These are phyloP conservation scores for Tulasnella calospora DNA, from an alignment of 768 basidiomycete genomes.

Conservation along the genomic window DNA sequence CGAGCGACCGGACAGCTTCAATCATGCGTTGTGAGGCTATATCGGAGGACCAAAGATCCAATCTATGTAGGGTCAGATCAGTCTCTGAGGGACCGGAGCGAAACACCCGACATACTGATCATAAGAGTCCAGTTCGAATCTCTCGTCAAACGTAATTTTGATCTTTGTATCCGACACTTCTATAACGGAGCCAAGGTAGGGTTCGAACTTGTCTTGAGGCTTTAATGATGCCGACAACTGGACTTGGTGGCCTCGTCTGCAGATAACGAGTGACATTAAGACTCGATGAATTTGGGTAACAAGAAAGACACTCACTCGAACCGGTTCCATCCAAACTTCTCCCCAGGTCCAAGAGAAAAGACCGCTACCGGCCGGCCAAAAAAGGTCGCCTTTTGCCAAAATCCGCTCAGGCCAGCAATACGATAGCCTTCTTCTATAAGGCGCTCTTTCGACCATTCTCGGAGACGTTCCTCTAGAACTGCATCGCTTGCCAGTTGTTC, in stretches of 20 bases:
- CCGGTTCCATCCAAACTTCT: slow-evolving; percentile 57
- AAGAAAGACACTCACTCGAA: slow-evolving; percentile 54
- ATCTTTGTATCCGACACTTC: slow-evolving; percentile 49
- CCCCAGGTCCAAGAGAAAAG: slow-evolving; percentile 60
- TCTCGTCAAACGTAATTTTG: slow-evolving; percentile 53
- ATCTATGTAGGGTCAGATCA: slow-evolving; percentile 34
- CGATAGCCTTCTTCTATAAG: slow-evolving; percentile 69
- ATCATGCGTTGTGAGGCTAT: slow-evolving; percentile 66
- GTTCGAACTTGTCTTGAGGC: slow-evolving; percentile 55
- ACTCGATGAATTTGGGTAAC: neutral
- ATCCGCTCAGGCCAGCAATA: slow-evolving; percentile 59
- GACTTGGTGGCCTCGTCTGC: slow-evolving; percentile 65
- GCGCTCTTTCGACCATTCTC: slow-evolving; percentile 58
- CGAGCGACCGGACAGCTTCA: slow-evolving; percentile 54
- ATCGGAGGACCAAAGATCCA: slow-evolving; percentile 68
- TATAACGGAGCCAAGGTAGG: slow-evolving; percentile 54
- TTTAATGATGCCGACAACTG: slow-evolving; percentile 48
- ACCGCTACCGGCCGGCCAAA: slow-evolving; percentile 63
- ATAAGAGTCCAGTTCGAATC: slow-evolving; percentile 43
- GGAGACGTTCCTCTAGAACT: slow-evolving; percentile 56
- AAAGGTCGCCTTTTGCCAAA: slow-evolving; percentile 58
- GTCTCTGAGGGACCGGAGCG: neutral
- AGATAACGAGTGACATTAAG: slow-evolving; percentile 17
- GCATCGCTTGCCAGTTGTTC: slow-evolving; percentile 65
- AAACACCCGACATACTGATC: slow-evolving; percentile 22